Evolutionary conservation across 164 flowering plant species (phyloP).

Genomic region (Chloranthus sessilifolius): DNA sequence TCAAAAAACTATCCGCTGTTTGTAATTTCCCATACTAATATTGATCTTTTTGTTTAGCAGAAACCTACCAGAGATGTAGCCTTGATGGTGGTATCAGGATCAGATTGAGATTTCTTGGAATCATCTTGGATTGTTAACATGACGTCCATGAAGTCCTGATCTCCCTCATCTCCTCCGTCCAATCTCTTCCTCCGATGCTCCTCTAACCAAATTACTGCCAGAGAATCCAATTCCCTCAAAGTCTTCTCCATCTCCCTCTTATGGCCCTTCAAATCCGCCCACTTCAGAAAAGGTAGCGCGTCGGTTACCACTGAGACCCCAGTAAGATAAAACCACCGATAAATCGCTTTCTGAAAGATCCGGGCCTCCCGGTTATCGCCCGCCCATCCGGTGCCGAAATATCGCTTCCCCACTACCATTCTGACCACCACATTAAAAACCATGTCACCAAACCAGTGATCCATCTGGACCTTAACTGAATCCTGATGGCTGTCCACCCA

Average conservation of each 20-base stretch:
- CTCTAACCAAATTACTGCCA: background rate
- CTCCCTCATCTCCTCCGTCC: background rate
- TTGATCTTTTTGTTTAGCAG: background rate
- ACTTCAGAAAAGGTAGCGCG: slow-evolving; percentile 1
- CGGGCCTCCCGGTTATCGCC: background rate
- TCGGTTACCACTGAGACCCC: background rate
- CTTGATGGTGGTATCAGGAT: slow-evolving; percentile 11
- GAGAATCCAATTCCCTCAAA: slow-evolving; percentile 6
- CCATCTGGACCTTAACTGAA: slow-evolving; percentile 7
- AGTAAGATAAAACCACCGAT: background rate
- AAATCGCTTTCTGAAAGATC: slow-evolving; percentile 3
- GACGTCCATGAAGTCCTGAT: slow-evolving; percentile 24
- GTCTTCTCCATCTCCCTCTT: slow-evolving; percentile 7
- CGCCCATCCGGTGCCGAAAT: background rate
- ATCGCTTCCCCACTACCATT: slow-evolving; percentile 9
- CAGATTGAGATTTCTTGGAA: background rate
- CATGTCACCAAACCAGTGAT: slow-evolving; percentile 1
- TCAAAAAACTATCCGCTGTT: no score
- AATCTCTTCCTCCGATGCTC: slow-evolving; percentile 7
- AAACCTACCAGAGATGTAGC: slow-evolving; percentile 9
- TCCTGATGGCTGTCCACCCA: slow-evolving; percentile 2
- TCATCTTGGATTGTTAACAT: slow-evolving; percentile 17
- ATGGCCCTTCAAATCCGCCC: slow-evolving; percentile 6
- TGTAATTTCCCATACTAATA: no score
- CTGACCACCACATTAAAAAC: background rate